Evolutionary conservation across 768 basidiomycete species (phyloP).

Genomic region (Pleurotus platypus): DNA sequence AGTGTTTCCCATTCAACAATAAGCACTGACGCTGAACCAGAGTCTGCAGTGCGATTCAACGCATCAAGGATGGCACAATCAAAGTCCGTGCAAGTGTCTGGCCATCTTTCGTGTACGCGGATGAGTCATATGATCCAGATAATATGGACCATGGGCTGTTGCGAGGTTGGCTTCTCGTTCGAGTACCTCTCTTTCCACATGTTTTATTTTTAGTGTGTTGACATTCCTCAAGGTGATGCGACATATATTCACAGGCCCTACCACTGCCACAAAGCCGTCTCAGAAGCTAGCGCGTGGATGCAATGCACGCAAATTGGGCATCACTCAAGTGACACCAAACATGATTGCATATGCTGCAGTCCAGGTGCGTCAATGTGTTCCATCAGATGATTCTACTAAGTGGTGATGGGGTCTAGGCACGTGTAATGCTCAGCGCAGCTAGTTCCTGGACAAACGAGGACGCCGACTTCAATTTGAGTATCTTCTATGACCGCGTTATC

Average conservation of each 20-base stretch:
- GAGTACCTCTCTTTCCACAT: not conserved
- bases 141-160: conserved; percentile 1
- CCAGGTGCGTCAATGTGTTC: conserved; percentile 15
- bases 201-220: not conserved
- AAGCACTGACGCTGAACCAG: not conserved
- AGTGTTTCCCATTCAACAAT: not conserved
- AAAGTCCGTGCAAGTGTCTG: not conserved
- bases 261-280: not conserved
- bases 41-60: not conserved
- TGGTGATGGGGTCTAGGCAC: conserved; percentile 13
- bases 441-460: conserved; percentile 12
- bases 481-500: conserved; percentile 17
- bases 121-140: conserved; percentile 1
- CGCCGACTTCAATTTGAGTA: conserved; percentile 16
- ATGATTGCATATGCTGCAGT: conserved; percentile 28
- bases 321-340: conserved; percentile 19
- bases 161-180: conserved; percentile 1
- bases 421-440: conserved; percentile 16
- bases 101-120: conserved; percentile 4
- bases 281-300: not conserved
- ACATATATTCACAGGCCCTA: conserved; percentile 10
- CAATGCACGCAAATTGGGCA: conserved; percentile 8
- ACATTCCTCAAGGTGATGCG: not conserved
- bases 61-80: not conserved
- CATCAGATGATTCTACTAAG: not conserved